Percentiles rank a stretch among this genome's conserved stretches.
Evolutionary conservation across 768 basidiomycete species (phyloP).

Genomic region (Mycena maculata): DNA sequence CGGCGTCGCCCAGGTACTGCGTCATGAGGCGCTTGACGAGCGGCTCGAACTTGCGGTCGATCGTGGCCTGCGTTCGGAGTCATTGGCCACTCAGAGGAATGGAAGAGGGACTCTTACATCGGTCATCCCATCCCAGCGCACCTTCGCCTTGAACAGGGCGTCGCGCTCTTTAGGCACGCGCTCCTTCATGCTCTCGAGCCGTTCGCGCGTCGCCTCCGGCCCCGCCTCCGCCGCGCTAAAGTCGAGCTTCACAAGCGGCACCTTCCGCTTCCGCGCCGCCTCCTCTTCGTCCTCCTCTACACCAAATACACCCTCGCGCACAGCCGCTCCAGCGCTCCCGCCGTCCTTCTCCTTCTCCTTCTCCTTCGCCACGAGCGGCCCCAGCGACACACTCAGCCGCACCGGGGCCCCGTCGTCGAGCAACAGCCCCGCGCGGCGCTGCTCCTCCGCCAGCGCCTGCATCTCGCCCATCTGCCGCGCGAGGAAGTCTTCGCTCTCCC

Average conservation of each 20-base stretch:
- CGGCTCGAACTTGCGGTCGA: slow-evolving; percentile 90
- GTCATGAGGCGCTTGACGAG: slow-evolving; percentile 85
- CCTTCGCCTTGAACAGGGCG: slow-evolving; percentile 82
- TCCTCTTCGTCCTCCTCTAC: slow-evolving; percentile 92
- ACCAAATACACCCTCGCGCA: slow-evolving; percentile 73
- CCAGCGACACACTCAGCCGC: slow-evolving; percentile 82
- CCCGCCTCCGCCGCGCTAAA: slow-evolving; percentile 86
- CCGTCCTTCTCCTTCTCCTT: slow-evolving; percentile 61
- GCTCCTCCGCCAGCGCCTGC: slow-evolving; percentile 90
- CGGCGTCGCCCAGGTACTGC: slow-evolving; percentile 90
- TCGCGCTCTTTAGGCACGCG: slow-evolving; percentile 85
- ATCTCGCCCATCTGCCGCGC: slow-evolving; percentile 96
- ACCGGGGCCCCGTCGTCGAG: slow-evolving; percentile 94
- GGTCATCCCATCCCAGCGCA: slow-evolving; percentile 91
- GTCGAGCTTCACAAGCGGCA: slow-evolving; percentile 90
- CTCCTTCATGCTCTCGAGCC: slow-evolving; percentile 47
- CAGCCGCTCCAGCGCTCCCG: slow-evolving; percentile 54
- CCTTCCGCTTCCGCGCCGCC: slow-evolving; percentile 82
- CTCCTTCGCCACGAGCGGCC: slow-evolving; percentile 57
- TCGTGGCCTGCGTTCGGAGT: slow-evolving; percentile 69
- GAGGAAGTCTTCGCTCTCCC: slow-evolving; percentile 94
- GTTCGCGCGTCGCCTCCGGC: slow-evolving; percentile 71
- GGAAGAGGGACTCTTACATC: slow-evolving; percentile 81
- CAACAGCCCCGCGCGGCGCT: slow-evolving; percentile 89
- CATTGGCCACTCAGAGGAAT: slow-evolving; percentile 58